Base-by-base conservation (phyloP, 208 protist species). In the Wallacemonas sp. region DNA sequence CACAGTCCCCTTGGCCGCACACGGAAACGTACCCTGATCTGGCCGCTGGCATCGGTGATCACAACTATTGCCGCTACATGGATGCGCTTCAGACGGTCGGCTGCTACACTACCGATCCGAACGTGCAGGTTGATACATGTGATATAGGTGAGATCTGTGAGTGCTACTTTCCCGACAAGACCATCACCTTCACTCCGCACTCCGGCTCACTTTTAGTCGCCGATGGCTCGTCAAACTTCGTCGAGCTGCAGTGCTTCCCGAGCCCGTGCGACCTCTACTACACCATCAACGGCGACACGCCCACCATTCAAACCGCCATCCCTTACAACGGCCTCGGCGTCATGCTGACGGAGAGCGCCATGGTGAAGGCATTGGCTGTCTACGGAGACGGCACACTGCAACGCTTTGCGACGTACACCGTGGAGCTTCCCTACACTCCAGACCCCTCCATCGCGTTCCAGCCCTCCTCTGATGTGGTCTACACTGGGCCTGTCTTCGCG, bases 61-160 rank as follows among this genome's bases (percentile, higher is more conserved):
- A 91, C 73, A 88, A 82, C 74, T 80, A 84, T 69, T 94, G 88
- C 71, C 81, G 88, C 51, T 88, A 94, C 72, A 75, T 83, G 2
- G 74, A 72, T 34, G 70, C 77, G 0, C 54, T 80, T 8, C 34
- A 41, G 42, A 41, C 54, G 15, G 74, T 77, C 5, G 63, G 81
- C 21, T 94, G 82, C 73, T 83, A 82, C 70, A 87, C 79, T 1
- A 80, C 65, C 14, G 69, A 85, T 55, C 70, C 77, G 6, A 51
- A 34, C 36, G 63, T 80, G 1, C 73, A 49, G 17, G 86, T 75
- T 45, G 62, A 89, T 53, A 71, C 66, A 39, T 94, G 88, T 77
- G 60, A 75, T 56, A 66, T 93, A 15, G 81, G 79, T 2, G 61
- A 34, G 33, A 70, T 75, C 17, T 88, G 85, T 66, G 61, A 66